Evolutionary conservation across 257 asterid genomes (phyloP).

Genomic region (Plantago elongata): DNA sequence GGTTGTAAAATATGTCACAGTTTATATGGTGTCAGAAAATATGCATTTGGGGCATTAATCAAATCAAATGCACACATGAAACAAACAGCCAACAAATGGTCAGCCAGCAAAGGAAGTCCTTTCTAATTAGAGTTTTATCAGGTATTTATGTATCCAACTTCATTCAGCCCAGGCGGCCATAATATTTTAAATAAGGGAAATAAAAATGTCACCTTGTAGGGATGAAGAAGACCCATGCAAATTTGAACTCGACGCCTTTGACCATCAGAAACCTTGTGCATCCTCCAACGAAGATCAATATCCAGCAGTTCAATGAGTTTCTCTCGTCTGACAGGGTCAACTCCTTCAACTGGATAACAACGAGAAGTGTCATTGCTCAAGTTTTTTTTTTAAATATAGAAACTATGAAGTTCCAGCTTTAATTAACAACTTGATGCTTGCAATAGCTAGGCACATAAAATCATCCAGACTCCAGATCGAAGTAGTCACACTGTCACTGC

Average conservation of each 20-base stretch:
- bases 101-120: too few species aligned
- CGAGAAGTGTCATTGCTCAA: not conserved
- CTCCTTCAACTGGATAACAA: constrained; percentile 77
- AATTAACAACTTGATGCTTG: not conserved
- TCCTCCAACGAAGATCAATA: constrained; percentile 85
- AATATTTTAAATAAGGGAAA: too few species aligned
- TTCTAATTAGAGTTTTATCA: too few species aligned
- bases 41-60: too few species aligned
- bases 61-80: too few species aligned
- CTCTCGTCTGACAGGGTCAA: constrained; percentile 82
- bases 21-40: too few species aligned
- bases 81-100: too few species aligned
- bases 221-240: constrained; percentile 98
- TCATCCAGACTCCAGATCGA: not conserved
- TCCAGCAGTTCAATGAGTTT: constrained; percentile 79
- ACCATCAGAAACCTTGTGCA: constrained; percentile 99
- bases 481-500: too few species aligned
- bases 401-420: not conserved
- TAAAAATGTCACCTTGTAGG: constrained; percentile 53
- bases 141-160: too few species aligned
- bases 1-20: too few species aligned
- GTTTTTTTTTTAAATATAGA: not conserved
- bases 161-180: too few species aligned
- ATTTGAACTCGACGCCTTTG: constrained; percentile 97
- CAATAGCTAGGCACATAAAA: not conserved